These are phyloP conservation scores for Hymenoscyphus fructigenus DNA, from an alignment of 2,329 filamentous ascomycete species.

Conservation along the genomic window DNA sequence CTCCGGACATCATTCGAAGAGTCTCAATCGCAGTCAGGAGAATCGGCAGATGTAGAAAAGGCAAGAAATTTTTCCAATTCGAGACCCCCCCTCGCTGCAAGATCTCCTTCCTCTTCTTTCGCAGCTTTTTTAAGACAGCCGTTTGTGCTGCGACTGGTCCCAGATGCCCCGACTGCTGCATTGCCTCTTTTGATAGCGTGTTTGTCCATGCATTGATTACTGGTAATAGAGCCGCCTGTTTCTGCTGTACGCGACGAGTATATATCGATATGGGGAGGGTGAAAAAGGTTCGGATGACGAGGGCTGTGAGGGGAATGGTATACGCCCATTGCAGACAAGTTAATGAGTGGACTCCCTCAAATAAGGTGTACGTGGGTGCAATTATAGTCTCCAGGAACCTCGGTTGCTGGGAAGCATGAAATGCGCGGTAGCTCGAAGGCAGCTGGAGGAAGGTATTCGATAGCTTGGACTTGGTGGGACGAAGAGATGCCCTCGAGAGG, in stretches of 20 bases:
- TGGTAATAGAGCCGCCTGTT: constrained; percentile 45
- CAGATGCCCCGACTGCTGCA: constrained; percentile 28
- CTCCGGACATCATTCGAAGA: constrained; percentile 47
- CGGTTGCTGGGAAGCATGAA: constrained; percentile 48
- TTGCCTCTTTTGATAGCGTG: constrained; percentile 30
- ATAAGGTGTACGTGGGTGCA: constrained; percentile 44
- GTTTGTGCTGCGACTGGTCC: constrained; percentile 24
- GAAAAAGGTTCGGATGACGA: constrained; percentile 48
- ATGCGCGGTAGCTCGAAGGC: constrained; percentile 41
- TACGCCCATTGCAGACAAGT: constrained; percentile 53
- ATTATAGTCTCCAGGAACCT: constrained; percentile 45
- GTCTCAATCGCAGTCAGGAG: constrained; percentile 48
- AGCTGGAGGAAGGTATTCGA: constrained; percentile 23
- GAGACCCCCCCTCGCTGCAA: constrained; percentile 38
- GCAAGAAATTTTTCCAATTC: constrained; percentile 36
- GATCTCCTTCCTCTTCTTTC: constrained; percentile 34
- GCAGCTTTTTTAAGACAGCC: constrained; percentile 24
- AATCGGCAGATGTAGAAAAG: constrained; percentile 44
- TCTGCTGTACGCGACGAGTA: constrained; percentile 40
- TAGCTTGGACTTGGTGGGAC: constrained; percentile 9
- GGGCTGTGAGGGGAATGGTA: constrained; percentile 53
- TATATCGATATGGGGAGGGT: constrained; percentile 48
- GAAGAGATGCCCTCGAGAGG: constrained; percentile 6
- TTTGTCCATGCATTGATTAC: constrained; percentile 41
- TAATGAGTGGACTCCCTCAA: constrained; percentile 50